Base-by-base conservation (phyloP, 2,329 filamentous ascomycete genomes). In the Orbilia ellipsospora region DNA sequence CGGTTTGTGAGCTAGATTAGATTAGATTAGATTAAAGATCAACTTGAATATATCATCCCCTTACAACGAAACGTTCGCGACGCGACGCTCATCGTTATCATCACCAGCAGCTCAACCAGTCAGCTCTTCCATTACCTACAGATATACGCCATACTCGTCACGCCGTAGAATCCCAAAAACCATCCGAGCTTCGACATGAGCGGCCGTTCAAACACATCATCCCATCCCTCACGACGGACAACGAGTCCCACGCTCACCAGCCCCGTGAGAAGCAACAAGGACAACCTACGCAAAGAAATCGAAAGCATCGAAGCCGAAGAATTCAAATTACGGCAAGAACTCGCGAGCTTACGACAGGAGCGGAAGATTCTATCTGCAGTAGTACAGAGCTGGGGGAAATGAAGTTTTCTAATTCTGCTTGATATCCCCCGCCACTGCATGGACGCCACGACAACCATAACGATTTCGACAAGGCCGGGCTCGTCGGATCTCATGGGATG, bases 221-320 rank as follows among this genome's bases (percentile, higher is more conserved):
- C 44, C 13, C 7, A 48, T 18, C 15, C 44, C 44, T 48, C 44
- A 15, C 44, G 44, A 15, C 44, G 44, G 44, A 48, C 44, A 15
- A 48, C 44, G 2, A 48, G 44, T 48, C 44, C 44, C 44, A 48
- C 44, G 5, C 44, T 48, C 44, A 15, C 44, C 44, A 23, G 16
- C 8, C 18, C 48, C 12, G 12, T 18, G 10, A 52, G 12, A 52
- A 18, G 40, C 59, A 57, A 20, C 16, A 64, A 42, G 23, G 59
- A 63, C 15, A 45, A 18, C 23, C 54, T 69, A 18, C 59, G 50
- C 36, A 69, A 44, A 40, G 59, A 75, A 40, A 75, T 75, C 60
- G 64, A 63, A 16, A 44, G 23, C 12, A 75, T 75, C 20, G 72
- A 75, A 51, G 52, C 64, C 45, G 64, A 75, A 36, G 72, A 67